phyloP scores from a whole-genome alignment of 768 basidiomycete genomes.

The Amanita polypyramis region DNA sequence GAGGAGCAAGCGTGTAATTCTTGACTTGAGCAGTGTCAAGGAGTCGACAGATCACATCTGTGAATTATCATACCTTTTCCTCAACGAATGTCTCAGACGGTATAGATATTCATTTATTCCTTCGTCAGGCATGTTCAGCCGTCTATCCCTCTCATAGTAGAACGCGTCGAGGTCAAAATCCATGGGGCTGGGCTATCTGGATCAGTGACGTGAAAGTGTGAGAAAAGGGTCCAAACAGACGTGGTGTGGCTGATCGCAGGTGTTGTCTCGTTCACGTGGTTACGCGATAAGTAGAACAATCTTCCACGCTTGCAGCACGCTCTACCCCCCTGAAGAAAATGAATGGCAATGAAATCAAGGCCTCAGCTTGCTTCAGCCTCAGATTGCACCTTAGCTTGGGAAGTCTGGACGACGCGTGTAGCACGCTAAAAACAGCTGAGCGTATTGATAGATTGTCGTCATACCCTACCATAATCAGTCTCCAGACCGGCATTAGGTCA shows the following conservation, averaged over 20 bases:
- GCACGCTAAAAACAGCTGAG: background rate
- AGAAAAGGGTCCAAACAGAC: background rate
- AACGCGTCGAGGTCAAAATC: constrained; percentile 33
- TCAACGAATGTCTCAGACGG: constrained; percentile 16
- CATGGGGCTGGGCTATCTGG: constrained; percentile 2
- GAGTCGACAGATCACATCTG: background rate
- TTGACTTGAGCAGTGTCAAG: background rate
- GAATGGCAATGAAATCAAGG: background rate
- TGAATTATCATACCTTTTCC: constrained; percentile 12
- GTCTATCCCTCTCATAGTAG: constrained; percentile 43
- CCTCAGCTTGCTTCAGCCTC: background rate
- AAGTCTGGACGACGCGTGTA: background rate
- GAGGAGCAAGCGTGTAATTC: background rate
- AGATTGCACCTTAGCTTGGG: background rate
- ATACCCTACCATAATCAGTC: background rate
- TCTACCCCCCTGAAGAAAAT: background rate
- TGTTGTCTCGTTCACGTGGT: constrained; percentile 3
- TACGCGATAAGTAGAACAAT: background rate
- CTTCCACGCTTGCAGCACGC: background rate
- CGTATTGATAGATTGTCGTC: constrained; percentile 6
- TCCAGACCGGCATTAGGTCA: constrained; percentile 2
- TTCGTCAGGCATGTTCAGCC: constrained; percentile 45
- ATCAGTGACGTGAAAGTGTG: background rate
- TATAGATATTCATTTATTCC: constrained; percentile 36
- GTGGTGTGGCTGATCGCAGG: no score